Evolutionary conservation across 2,329 filamentous ascomycete species (phyloP).

Genomic region (Fusarium sp.): DNA sequence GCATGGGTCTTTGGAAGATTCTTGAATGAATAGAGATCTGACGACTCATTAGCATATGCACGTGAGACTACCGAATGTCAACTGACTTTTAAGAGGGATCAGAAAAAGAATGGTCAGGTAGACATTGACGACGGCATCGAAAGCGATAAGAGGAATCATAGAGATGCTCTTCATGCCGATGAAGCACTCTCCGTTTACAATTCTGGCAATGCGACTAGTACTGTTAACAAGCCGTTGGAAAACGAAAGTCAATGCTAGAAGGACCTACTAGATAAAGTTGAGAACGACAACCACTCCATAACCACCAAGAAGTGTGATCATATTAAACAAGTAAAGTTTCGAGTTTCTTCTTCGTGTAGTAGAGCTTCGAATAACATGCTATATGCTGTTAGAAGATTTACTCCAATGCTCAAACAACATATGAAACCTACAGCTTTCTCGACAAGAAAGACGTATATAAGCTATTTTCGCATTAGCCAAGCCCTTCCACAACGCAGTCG

Average conservation of each 20-base stretch:
- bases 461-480: constrained; percentile 38
- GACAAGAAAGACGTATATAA: constrained; percentile 72
- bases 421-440: constrained; percentile 65
- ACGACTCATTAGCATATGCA: neutral
- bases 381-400: neutral
- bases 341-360: constrained; percentile 63
- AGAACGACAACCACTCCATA: constrained; percentile 61
- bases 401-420: neutral
- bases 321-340: constrained; percentile 69
- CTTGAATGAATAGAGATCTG: constrained; percentile 65
- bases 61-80: no score
- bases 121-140: constrained; percentile 69
- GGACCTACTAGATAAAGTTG: constrained; percentile 68
- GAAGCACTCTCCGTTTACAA: constrained; percentile 64
- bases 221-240: neutral
- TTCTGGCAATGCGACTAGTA: constrained; percentile 63
- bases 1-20: constrained; percentile 53
- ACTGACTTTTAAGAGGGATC: constrained; percentile 64
- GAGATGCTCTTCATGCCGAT: constrained; percentile 68
- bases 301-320: constrained; percentile 62
- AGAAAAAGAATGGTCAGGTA: constrained; percentile 72
- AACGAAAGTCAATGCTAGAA: neutral
- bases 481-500: neutral
- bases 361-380: constrained; percentile 67
- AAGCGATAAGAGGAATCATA: constrained; percentile 69